Conservation (phyloP, 495 filamentous ascomycete genomes). For the Acidiella bohemica region DNA sequence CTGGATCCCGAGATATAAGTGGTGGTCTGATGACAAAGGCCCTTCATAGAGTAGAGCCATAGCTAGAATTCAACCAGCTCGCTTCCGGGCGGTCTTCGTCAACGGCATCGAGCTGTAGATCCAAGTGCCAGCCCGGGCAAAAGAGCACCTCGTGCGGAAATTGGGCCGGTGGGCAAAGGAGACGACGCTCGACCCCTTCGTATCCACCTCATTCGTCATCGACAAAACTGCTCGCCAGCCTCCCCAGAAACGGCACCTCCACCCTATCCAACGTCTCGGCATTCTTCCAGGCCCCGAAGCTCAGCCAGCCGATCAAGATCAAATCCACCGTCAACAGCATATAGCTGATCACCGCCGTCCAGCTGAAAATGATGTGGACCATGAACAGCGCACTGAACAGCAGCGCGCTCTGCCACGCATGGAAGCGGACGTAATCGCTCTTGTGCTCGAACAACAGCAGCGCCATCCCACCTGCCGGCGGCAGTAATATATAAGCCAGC, state of each 20-base stretch:
- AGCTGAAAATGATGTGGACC: constrained; percentile 71
- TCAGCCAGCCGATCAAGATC: constrained; percentile 61
- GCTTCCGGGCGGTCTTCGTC: too few relatives aligned
- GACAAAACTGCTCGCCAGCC: constrained; percentile 75
- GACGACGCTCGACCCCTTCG: too few relatives aligned
- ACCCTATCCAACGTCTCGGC: constrained; percentile 85
- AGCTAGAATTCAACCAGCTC: too few relatives aligned
- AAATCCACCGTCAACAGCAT: constrained; percentile 65
- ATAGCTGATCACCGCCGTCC: constrained; percentile 74
- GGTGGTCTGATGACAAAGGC: too few relatives aligned
- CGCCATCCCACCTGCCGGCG: constrained; percentile 75
- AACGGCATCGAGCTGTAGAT: too few relatives aligned
- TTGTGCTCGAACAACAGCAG: constrained; percentile 78
- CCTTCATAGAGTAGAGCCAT: too few relatives aligned
- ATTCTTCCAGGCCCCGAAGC: constrained; percentile 69
- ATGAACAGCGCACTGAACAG: constrained; percentile 76
- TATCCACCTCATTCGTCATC: constrained; percentile 69
- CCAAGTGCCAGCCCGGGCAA: too few relatives aligned
- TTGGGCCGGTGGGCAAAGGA: too few relatives aligned
- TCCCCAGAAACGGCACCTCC: constrained; percentile 79
- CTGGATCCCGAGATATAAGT: too few relatives aligned
- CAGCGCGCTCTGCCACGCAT: constrained; percentile 88
- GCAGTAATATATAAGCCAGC: constrained; percentile 75
- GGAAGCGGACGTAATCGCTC: constrained; percentile 93
- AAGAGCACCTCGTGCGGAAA: too few relatives aligned